Conservation (phyloP, 2,329 filamentous ascomycete species). For the Pseudogymnoascus sp. region DNA sequence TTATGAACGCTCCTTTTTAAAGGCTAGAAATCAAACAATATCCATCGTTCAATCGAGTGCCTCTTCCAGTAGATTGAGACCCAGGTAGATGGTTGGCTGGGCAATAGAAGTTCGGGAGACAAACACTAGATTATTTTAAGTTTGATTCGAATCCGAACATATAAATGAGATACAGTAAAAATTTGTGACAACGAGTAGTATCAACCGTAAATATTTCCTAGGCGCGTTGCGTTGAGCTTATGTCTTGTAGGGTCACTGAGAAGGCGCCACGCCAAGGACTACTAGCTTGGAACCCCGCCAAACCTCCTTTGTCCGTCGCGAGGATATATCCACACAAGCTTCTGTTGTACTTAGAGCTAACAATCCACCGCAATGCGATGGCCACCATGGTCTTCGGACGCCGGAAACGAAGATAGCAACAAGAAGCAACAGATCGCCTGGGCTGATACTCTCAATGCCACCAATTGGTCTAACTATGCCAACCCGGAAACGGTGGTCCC, state of each 20-base stretch:
- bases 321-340: slow-evolving; percentile 6
- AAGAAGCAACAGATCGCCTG: slow-evolving; percentile 34
- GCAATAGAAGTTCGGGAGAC: not conserved
- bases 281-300: slow-evolving; percentile 5
- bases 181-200: not conserved
- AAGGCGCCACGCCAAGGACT: not conserved
- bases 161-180: not conserved
- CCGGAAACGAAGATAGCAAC: slow-evolving; percentile 22
- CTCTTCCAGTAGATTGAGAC: not conserved
- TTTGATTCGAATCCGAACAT: not conserved
- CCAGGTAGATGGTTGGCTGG: not conserved
- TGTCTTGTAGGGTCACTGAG: not conserved
- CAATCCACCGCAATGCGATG: slow-evolving; percentile 37
- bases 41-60: not conserved
- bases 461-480: slow-evolving; percentile 48
- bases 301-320: slow-evolving; percentile 2
- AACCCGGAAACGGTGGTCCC: slow-evolving; percentile 49
- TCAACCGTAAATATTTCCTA: not conserved
- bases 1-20: not conserved
- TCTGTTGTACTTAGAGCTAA: not conserved
- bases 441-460: slow-evolving; percentile 39
- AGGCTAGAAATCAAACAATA: slow-evolving; percentile 7
- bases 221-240: not conserved
- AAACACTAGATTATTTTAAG: not conserved
- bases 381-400: slow-evolving; percentile 39